Evolutionary conservation across 208 protist genomes (phyloP).

Genomic region (Lotmaria passim): DNA sequence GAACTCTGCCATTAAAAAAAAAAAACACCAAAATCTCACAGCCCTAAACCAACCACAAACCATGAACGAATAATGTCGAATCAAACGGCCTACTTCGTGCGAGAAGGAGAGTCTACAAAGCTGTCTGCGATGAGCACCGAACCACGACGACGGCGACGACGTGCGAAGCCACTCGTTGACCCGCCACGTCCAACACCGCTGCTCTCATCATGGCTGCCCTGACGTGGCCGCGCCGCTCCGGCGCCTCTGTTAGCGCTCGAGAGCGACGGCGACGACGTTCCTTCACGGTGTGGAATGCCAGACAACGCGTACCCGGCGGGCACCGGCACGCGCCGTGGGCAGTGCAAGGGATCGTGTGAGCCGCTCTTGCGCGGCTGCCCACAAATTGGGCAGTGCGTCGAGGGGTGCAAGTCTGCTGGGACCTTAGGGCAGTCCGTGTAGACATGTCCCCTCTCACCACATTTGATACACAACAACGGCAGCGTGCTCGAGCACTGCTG

Average conservation of each 20-base stretch:
- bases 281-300: slow-evolving; percentile 31
- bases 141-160: slow-evolving; percentile 15
- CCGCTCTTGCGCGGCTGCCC: slow-evolving; percentile 22
- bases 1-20: no score
- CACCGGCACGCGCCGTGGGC: slow-evolving; percentile 54
- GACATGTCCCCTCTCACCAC: slow-evolving; percentile 60
- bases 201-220: background rate
- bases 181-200: background rate
- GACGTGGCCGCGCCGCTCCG: background rate
- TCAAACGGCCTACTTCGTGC: background rate
- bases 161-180: background rate
- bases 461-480: slow-evolving; percentile 72
- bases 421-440: slow-evolving; percentile 46
- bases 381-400: slow-evolving; percentile 71
- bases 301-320: slow-evolving; percentile 40
- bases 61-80: no score
- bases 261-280: background rate
- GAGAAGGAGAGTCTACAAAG: slow-evolving; percentile 37
- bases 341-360: slow-evolving; percentile 50
- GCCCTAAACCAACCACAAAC: background rate
- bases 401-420: slow-evolving; percentile 42
- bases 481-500: background rate
- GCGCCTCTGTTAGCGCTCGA: background rate
- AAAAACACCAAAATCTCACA: background rate
- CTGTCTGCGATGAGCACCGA: slow-evolving; percentile 60